phyloP scores from a whole-genome alignment of 179 eudicot genomes.

The Carnegiea gigantea region DNA sequence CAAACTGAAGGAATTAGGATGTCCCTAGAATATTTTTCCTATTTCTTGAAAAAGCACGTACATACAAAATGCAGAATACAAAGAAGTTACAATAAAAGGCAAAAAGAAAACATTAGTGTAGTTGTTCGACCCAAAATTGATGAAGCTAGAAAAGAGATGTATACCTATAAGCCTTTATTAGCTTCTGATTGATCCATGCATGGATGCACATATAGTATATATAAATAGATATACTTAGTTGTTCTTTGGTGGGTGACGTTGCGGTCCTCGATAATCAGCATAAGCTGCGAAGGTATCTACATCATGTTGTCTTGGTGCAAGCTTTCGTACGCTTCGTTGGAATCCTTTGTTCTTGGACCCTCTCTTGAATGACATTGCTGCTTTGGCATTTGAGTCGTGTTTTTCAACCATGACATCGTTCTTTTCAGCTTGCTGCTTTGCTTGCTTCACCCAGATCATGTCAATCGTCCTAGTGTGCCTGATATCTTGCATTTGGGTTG shows the following conservation, averaged over 20 bases:
- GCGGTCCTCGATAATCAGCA: conserved; percentile 28
- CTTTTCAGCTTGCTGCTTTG: background rate
- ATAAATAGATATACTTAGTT: conserved; percentile 6
- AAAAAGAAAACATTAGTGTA: too few species aligned
- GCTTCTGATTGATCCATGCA: background rate
- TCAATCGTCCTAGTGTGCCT: background rate
- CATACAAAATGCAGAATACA: too few species aligned
- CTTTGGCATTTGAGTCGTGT: background rate
- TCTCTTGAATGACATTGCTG: background rate
- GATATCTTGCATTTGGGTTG: background rate
- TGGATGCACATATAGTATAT: background rate
- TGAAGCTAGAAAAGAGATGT: too few species aligned
- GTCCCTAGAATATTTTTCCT: too few species aligned
- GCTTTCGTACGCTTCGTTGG: background rate
- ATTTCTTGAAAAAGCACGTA: too few species aligned
- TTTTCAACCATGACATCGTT: background rate
- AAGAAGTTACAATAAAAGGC: too few species aligned
- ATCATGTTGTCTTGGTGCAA: conserved; percentile 13
- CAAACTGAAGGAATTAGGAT: too few species aligned
- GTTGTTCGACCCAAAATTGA: too few species aligned
- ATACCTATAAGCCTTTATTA: too few species aligned
- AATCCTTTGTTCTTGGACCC: background rate
- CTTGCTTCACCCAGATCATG: background rate
- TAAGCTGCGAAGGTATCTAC: conserved; percentile 22
- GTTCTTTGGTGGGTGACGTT: conserved; percentile 27